Evolutionary conservation across 345 rosid species (phyloP), one percentile per base, ranked within the genome.

Genomic region (Corchorus olitorius): DNA sequence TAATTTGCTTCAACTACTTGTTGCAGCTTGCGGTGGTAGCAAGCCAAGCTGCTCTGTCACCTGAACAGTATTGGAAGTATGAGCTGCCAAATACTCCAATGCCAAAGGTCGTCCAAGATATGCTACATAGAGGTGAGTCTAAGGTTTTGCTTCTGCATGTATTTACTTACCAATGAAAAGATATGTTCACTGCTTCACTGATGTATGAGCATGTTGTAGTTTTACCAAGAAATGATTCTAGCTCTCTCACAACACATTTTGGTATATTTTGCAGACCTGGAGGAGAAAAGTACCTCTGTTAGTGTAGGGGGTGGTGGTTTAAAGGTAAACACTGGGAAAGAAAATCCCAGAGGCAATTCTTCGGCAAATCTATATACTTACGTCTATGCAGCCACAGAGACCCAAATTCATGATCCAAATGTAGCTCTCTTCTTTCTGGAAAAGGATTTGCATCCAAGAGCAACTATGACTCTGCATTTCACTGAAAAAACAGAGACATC

Each of bases 361-460:
- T 83, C 76, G 1, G 90, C 85, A 6, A 73, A 73, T 20, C 91
- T 89, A 0, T 20, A 88, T 54, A 27, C 91, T 0, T 93, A 96
- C 83, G 0, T 0, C 0, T 93, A 96, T 43, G 93, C 92, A 56
- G 95, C 98, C 37, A 76, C 84, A 1, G 88, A 87, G 73, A 86
- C 82, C 60, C 99, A 96, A 80, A 80, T 91, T 27, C 94, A 80
- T 15, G 76, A 88, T 72, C 92, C 90, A 8, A 87, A 79, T 39
- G 87, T 78, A n/a, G 93, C 97, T 27, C 77, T 90, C 15, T 93
- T 96, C 82, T 96, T 96, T 91, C 81, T 90, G 83, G 99, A 93
- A 70, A 92, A 93, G 75, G 91, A 92, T 74, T 35, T 96, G 80
- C 83, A 86, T 59, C 81, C 84, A 1, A 87, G 91, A 22, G 88